These are phyloP conservation scores for Punctularia strigosozonata DNA, from an alignment of 768 basidiomycete genomes.

Conservation along the genomic window DNA sequence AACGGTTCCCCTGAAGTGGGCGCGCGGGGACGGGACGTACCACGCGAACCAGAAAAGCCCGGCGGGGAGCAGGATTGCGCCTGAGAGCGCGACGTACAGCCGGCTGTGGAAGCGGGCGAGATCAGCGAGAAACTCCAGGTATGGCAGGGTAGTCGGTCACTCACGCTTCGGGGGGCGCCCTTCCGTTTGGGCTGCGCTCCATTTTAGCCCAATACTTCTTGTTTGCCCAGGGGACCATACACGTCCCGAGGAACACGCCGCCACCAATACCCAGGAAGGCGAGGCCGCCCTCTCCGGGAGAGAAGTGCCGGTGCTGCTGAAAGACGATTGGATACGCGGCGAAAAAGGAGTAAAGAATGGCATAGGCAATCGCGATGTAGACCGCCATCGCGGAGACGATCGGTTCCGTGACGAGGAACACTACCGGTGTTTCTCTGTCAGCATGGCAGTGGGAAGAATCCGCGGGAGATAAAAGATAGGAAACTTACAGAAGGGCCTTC, in stretches of 20 bases:
- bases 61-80: constrained; percentile 38
- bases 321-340: constrained; percentile 52
- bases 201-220: constrained; percentile 39
- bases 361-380: constrained; percentile 51
- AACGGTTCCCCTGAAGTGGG: neutral
- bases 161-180: constrained; percentile 51
- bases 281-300: constrained; percentile 42
- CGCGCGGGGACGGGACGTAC: constrained; percentile 22
- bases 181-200: constrained; percentile 32
- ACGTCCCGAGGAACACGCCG: constrained; percentile 39
- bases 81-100: constrained; percentile 46
- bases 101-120: constrained; percentile 22
- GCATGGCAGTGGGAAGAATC: constrained; percentile 3
- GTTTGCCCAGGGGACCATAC: constrained; percentile 41
- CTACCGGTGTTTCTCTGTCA: constrained; percentile 15
- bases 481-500: constrained; percentile 40
- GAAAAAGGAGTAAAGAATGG: constrained; percentile 53
- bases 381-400: constrained; percentile 47
- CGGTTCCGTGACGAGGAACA: constrained; percentile 50
- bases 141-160: constrained; percentile 7
- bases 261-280: constrained; percentile 56
- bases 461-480: neutral
- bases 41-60: constrained; percentile 63
- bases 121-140: neutral
- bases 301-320: constrained; percentile 38